phyloP scores from a whole-genome alignment of 352 stramenopile species.

The Globisporangium spiculum region DNA sequence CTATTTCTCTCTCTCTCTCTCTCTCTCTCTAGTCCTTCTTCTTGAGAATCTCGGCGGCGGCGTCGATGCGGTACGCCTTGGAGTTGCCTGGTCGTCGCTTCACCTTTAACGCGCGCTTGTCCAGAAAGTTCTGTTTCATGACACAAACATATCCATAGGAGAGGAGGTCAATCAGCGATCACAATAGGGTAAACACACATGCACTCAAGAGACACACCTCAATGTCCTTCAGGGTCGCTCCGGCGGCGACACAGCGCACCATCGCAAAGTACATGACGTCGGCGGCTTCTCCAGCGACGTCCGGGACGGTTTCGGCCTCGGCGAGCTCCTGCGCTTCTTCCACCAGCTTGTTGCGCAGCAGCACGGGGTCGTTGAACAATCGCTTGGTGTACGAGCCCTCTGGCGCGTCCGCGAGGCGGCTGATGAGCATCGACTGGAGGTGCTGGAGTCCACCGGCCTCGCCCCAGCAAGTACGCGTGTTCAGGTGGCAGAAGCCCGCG shows the following conservation, averaged over 20 bases:
- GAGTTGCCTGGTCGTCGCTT: slow-evolving; percentile 85
- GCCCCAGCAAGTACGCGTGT: slow-evolving; percentile 94
- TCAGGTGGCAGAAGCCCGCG: slow-evolving; percentile 79
- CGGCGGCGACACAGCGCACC: slow-evolving; percentile 88
- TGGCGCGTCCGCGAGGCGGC: slow-evolving; percentile 84
- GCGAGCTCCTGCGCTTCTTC: slow-evolving; percentile 95
- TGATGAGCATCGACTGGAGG: slow-evolving; percentile 87
- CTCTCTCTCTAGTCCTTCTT: slow-evolving; percentile 29
- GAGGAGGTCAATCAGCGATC: background rate
- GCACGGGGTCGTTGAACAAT: slow-evolving; percentile 90
- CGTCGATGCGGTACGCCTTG: slow-evolving; percentile 85
- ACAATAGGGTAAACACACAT: background rate
- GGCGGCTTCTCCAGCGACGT: slow-evolving; percentile 93
- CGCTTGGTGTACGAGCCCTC: slow-evolving; percentile 96
- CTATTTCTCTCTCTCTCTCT: background rate
- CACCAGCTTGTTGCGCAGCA: slow-evolving; percentile 96
- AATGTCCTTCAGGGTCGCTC: slow-evolving; percentile 91
- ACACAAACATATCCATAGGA: background rate
- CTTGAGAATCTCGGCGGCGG: slow-evolving; percentile 67
- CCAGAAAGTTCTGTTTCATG: slow-evolving; percentile 71
- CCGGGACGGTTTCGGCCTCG: slow-evolving; percentile 77
- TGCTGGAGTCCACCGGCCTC: slow-evolving; percentile 81
- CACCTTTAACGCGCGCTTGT: slow-evolving; percentile 92
- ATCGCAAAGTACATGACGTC: slow-evolving; percentile 98
- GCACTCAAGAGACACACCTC: slow-evolving; percentile 39